Base-by-base conservation (phyloP, 2,329 filamentous ascomycete genomes). In the Penicillium hordei region DNA sequence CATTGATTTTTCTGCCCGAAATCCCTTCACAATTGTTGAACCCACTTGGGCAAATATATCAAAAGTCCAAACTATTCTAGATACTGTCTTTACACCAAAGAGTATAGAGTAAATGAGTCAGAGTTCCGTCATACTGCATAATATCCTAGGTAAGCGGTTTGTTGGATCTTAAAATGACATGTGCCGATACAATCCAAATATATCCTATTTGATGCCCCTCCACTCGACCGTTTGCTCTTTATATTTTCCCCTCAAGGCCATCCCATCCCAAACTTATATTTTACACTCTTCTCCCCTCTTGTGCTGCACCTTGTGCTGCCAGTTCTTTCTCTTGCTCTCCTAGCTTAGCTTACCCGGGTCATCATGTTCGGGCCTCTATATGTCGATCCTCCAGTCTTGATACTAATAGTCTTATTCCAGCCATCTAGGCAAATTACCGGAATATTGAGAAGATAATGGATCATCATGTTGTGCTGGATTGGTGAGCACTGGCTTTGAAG, bases 191-290 rank as follows among this genome's bases (percentile, higher is more conserved):
- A 17, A 19, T 27, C 23, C 44, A 12, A 29, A 50, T 17, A 19
- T 29, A 50, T 29, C 36, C 34, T 50, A 34, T 50, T 50, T 50
- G 25, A 50, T 27, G 34, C 48, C 48, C 48, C 48, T 50, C 48
- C 36, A 29, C 29, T 29, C 21, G 34, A 2, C 15, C 5, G 31
- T 34, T 34, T 23, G 45, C 29, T 21, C 21, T 46, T 25, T 21
- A 34, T 36, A 25, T 48, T 36, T 25, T 25, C 31, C 31, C 29
- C 21, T 31, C 19, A 42, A 42, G 42, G 6, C 7, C 27, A 21
- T 34, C 19, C 7, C 27, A 21, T 34, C 19, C 15, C 45, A n/a
- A 25, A 1, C 9, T 25, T 36, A 5, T n/a, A 36, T 48, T 48
- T 36, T 23, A 23, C 19, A 17, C 8, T 12, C 12, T 21, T 34